phyloP scores from a whole-genome alignment of 169 alveolate genomes.

The Eimeria necatrix region DNA sequence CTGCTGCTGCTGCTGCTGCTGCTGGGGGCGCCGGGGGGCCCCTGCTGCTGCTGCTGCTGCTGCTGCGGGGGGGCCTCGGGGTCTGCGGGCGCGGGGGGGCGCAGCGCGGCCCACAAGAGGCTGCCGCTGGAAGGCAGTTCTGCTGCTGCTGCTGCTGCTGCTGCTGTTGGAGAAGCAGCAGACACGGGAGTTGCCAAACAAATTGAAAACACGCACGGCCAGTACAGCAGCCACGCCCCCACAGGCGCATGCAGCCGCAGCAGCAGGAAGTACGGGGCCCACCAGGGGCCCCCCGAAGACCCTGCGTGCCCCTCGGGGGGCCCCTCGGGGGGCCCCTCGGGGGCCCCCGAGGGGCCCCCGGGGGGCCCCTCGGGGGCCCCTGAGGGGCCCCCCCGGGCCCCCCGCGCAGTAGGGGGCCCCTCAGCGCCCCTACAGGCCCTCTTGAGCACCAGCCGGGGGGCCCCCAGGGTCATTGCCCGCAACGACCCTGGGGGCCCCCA shows the following conservation, averaged over 20 bases:
- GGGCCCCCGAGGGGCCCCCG: not conserved
- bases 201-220: constrained; percentile 79
- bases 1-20: not conserved
- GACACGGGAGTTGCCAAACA: constrained; percentile 73
- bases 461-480: no score
- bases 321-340: not conserved
- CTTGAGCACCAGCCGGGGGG: no score
- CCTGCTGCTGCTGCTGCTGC: no score
- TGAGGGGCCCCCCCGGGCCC: no score
- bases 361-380: not conserved
- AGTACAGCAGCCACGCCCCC: constrained; percentile 85
- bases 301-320: no score
- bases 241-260: constrained; percentile 86
- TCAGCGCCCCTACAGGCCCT: no score
- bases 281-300: constrained; percentile 57
- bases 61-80: no score
- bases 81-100: no score
- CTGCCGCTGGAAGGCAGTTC: no score
- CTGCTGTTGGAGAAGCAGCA: not conserved
- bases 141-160: not conserved
- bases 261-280: constrained; percentile 80
- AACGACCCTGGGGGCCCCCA: no score
- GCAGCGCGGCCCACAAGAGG: no score
- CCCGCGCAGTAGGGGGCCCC: constrained; percentile 36
- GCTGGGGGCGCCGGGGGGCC: no score